Base-by-base conservation (phyloP, 2,329 filamentous ascomycete species). In the Biscogniauxia sp. region DNA sequence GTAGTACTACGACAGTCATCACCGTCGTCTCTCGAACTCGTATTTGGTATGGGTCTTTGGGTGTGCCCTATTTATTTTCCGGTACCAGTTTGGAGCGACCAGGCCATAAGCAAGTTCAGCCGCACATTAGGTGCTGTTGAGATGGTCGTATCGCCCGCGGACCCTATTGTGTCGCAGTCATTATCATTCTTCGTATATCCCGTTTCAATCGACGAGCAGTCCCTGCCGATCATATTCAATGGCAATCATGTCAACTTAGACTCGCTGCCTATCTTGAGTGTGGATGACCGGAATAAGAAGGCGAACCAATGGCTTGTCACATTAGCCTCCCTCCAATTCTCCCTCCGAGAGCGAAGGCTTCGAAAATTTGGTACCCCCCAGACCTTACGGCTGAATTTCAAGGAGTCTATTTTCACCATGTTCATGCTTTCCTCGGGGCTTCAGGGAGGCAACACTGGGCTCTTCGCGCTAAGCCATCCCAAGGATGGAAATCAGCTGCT, bases 321-420 rank as follows among this genome's bases (percentile, higher is more conserved):
- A 1, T 69, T 80, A 7, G 68, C 74, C 3, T 77, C 75, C 1
- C 68, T 76, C 37, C 74, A 73, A 28, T 81, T 80, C 67, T 81
- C 79, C 1, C 50, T 69, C 1, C 73, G 76, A 15, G 80, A 83
- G 64, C 77, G 73, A 57, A 58, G 55, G 2, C 57, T 78, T 1
- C 76, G 79, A 3, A 60, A 69, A 13, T 58, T 56, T 1, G 28
- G n/a, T n/a, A n/a, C n/a, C n/a, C n/a, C 28, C 28, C 28, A 32
- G 28, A 7, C 78, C 2, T 59, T 70, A 3, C 75, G 79, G 0
- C 66, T 80, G 55, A 78, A 80, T 65, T 79, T 83, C 68, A 83
- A 83, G 62, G 78, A 82, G 60, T 78, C 79, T 0, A 57, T 83
- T 11, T 79, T 79, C 60, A 77, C 76, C 37, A 77, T 83, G 67